Evolutionary conservation across 2,329 filamentous ascomycete species (phyloP).

Genomic region (Ophioceras dolichostomum): DNA sequence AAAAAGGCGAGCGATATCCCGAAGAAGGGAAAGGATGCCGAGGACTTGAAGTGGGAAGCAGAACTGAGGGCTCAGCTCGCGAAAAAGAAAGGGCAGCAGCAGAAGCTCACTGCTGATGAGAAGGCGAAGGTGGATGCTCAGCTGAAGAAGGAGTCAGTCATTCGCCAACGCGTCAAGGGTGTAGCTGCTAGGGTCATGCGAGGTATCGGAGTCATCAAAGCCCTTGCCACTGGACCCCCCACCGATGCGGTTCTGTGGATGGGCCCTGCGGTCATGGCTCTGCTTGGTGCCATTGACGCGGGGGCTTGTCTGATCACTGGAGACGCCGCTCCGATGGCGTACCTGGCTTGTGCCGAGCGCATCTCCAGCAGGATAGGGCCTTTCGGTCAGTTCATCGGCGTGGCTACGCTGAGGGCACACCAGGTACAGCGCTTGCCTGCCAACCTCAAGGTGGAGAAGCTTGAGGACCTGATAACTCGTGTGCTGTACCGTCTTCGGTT

Average conservation of each 20-base stretch:
- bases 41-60: conserved; percentile 94
- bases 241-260: conserved; percentile 86
- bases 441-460: conserved; percentile 63
- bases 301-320: conserved; percentile 75
- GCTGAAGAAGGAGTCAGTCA: conserved; percentile 71
- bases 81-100: conserved; percentile 83
- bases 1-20: conserved; percentile 63
- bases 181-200: conserved; percentile 63
- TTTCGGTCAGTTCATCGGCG: conserved; percentile 71
- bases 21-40: conserved; percentile 92
- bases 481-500: conserved; percentile 86
- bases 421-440: conserved; percentile 61
- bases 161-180: conserved; percentile 58
- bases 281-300: conserved; percentile 64
- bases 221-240: conserved; percentile 75
- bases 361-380: conserved; percentile 62
- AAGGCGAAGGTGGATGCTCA: conserved; percentile 84
- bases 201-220: conserved; percentile 75
- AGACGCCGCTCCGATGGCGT: conserved; percentile 64
- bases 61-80: conserved; percentile 78
- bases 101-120: conserved; percentile 85
- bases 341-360: conserved; percentile 67
- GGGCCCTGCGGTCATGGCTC: conserved; percentile 60
- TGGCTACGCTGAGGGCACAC: conserved; percentile 72
- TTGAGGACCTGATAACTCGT: conserved; percentile 75